Base-by-base conservation (phyloP, 768 basidiomycete species). In the Rhizopogon vinicolor region DNA sequence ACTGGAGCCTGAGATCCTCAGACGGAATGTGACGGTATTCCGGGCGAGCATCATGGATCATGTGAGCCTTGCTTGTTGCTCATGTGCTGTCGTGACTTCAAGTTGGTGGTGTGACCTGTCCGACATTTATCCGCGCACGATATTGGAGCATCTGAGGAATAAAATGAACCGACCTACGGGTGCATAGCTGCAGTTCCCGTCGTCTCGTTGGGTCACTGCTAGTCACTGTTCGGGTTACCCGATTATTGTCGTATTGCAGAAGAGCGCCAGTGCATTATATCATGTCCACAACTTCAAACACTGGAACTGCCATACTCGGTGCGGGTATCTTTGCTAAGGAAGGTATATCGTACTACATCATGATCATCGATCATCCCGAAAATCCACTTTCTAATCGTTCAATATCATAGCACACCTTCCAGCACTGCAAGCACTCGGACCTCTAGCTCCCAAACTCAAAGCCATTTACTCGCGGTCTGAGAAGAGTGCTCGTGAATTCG, bases 391-490 rank as follows among this genome's bases (percentile, higher is more conserved):
- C 46, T 63, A 56, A 61, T 64, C 56, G 8, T 31, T 9, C 31
- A 31, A 31, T 31, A 63, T 63, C 14, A 40, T 56, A 84, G 89
- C 90, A 28, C 88, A 95, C 69, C 75, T 93, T n/a, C 91, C 91
- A 39, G 84, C 87, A 16, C 76, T 93, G 50, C 78, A 77, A 22
- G 67, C 71, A 2, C 75, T 89, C 49, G 79, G 78, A 9, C 62
- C 66, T 57, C 66, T 74, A 22, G 75, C 77, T 35, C 76, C 75
- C 50, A 66, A 71, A 51, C 72, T 86, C 51, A 83, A 76, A 60
- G 91, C 91, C 1, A 76, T 94, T 53, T 94, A 93, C 75, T 94
- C 91, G 10, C 81, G 91, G 57, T 89, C 90, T 1, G 70, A 79
- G 60, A 79, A 77, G 65, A 84, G 81, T 54, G 79, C 85, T 1